Percentiles rank a stretch among this genome's conserved stretches.
These are phyloP conservation scores for Colletotrichum simmondsii DNA, from an alignment of 2,329 filamentous ascomycete genomes.

Conservation along the genomic window DNA sequence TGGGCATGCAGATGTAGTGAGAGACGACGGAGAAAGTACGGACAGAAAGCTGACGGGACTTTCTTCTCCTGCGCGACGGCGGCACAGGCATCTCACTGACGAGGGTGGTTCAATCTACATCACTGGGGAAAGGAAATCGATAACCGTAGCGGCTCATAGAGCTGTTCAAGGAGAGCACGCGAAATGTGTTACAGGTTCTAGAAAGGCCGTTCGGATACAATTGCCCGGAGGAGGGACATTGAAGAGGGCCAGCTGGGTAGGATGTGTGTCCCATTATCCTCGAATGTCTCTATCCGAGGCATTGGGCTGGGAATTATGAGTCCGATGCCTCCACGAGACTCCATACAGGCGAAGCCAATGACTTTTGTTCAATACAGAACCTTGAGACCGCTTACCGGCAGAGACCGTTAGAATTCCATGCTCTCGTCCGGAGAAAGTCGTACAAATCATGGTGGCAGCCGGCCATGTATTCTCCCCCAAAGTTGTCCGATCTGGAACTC, in stretches of 20 bases:
- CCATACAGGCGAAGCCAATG: not conserved
- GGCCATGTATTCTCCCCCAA: not conserved
- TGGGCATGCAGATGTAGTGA: not conserved
- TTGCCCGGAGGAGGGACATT: not conserved
- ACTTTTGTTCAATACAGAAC: not conserved
- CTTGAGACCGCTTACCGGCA: not conserved
- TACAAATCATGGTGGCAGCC: not conserved
- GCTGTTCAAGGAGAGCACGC: not conserved
- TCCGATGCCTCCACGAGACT: not conserved
- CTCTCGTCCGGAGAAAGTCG: not conserved
- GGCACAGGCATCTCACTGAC: not conserved
- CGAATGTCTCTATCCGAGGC: not conserved
- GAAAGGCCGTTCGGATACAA: not conserved
- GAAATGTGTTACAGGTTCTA: not conserved
- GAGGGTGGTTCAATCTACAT: not conserved
- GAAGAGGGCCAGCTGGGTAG: not conserved
- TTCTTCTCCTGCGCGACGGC: not conserved
- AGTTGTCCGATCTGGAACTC: not conserved
- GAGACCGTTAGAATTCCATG: not conserved
- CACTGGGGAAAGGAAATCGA: not conserved
- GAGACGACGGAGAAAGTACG: not conserved
- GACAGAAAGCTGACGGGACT: not conserved
- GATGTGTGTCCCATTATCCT: not conserved
- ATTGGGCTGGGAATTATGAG: too few relatives aligned
- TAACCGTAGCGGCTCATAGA: not conserved